Conservation (phyloP, 345 rosid species). For the Rhodamnia rubescens region DNA sequence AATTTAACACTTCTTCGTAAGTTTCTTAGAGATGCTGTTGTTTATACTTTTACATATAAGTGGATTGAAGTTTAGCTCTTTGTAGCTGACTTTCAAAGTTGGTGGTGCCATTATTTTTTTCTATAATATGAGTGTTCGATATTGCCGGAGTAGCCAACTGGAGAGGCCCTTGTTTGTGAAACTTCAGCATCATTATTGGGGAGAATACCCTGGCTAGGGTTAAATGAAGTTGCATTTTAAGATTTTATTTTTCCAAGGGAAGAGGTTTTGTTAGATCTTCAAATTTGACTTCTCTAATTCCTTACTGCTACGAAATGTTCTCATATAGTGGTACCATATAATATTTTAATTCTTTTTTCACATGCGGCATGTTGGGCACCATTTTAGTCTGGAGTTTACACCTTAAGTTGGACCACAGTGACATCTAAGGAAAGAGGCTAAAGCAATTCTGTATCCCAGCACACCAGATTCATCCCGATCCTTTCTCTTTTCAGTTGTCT, state of each 20-base stretch:
- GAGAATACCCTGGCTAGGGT: neutral
- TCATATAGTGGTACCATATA: neutral
- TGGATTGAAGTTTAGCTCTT: neutral
- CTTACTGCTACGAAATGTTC: neutral
- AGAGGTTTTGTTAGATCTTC: neutral
- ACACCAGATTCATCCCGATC: neutral
- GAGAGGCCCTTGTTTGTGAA: neutral
- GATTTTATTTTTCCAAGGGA: neutral
- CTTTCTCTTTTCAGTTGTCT: neutral
- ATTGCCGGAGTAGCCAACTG: neutral
- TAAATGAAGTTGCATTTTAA: neutral
- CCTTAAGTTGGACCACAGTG: neutral
- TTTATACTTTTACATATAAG: neutral
- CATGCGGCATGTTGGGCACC: neutral
- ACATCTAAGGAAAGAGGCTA: neutral
- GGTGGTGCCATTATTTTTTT: neutral
- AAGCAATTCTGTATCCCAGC: neutral
- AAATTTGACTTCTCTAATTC: neutral
- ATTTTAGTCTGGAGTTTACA: neutral
- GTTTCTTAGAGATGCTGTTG: constrained; percentile 4
- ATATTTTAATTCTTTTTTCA: neutral
- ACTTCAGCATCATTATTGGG: neutral
- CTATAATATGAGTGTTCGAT: neutral
- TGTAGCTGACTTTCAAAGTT: neutral
- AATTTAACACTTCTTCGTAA: constrained; percentile 50